A percentile compares a stretch with the other conserved stretches of the same genome.
phyloP scores from a whole-genome alignment of 306 rosid genomes.

The Arachis hypogaea region DNA sequence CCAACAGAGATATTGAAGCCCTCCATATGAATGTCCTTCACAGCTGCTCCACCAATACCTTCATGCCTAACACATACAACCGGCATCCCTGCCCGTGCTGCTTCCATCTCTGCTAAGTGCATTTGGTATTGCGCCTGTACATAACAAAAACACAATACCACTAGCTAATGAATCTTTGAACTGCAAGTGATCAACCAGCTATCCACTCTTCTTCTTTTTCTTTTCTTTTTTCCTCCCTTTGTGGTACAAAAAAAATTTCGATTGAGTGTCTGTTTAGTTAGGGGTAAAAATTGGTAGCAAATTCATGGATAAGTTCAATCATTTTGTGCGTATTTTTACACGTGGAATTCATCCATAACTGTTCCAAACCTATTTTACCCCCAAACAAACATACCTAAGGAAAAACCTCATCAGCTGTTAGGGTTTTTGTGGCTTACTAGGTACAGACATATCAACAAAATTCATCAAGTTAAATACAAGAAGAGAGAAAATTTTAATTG shows the following conservation, averaged over 20 bases:
- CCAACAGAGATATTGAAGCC: conserved; percentile 89
- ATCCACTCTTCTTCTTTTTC: too few relatives aligned
- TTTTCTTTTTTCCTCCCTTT: too few relatives aligned
- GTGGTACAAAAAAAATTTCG: too few relatives aligned
- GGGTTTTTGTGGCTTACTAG: background rate
- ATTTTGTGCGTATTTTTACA: too few relatives aligned
- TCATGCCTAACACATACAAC: conserved; percentile 77
- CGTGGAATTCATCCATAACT: too few relatives aligned
- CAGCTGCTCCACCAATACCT: conserved; percentile 59
- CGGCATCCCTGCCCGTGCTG: conserved; percentile 95
- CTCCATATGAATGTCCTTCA: conserved; percentile 94
- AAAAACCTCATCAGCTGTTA: too few relatives aligned
- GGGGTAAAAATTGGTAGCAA: too few relatives aligned
- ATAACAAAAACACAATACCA: background rate
- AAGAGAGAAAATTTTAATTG: conserved; percentile 3
- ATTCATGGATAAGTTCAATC: too few relatives aligned
- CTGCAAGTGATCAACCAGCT: too few relatives aligned
- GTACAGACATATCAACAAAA: background rate
- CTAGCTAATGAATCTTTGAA: background rate
- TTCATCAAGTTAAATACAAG: background rate
- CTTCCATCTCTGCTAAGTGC: conserved; percentile 96
- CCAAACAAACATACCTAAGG: too few relatives aligned
- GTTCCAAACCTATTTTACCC: too few relatives aligned
- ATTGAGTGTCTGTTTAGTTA: too few relatives aligned
- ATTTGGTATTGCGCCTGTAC: conserved; percentile 75